Base-by-base conservation (phyloP, 768 basidiomycete species). In the Boletus reticulatus region DNA sequence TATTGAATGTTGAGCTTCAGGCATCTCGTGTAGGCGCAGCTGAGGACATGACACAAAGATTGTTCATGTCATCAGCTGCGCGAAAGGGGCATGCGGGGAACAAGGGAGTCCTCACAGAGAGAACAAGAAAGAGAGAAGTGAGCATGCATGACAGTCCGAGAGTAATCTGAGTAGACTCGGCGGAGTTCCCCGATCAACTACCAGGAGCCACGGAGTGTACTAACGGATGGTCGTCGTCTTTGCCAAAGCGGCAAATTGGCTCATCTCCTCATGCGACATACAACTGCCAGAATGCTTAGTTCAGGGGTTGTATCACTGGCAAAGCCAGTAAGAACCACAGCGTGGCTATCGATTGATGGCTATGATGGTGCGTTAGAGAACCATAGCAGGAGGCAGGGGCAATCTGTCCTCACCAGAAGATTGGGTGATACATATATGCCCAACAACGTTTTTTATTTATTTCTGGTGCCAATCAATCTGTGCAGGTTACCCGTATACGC, bases 161-260 rank as follows among this genome's bases (percentile, higher is more conserved):
- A 66, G 48, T 67, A 69, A 61, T 64, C 64, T 62, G 64, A 69
- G 57, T 61, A 29, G 27, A 29, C 27, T 29, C n/a, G n/a, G n/a
- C 1, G 57, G 57, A 70, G 64, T 69, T 66, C 59, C 63, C 38
- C 55, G 19, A 41, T 39, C 52, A 42, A 43, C 52, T 46, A 54
- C 39, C 52, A 43, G 50, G 66, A 53, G 57, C 62, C 50, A 55
- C 66, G n/a, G n/a, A 70, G 69, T 58, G 62, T 61, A 69, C 67
- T 59, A 34, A 69, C 63, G 66, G 57, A 48, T 59, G 56, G n/a
- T n/a, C n/a, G 34, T 43, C 3, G 17, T 32, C 49, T 55, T 36
- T 12, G 6, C 49, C 43, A 43, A 38, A 8, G 17, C 16, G 13
- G 49, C 45, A 52, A 41, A 31, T 37, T 45, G 41, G 43, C 20